Evolutionary conservation across 352 stramenopile genomes (phyloP), one percentile per base, ranked within the genome.

Genomic region (Phytopythium kandeliae): DNA sequence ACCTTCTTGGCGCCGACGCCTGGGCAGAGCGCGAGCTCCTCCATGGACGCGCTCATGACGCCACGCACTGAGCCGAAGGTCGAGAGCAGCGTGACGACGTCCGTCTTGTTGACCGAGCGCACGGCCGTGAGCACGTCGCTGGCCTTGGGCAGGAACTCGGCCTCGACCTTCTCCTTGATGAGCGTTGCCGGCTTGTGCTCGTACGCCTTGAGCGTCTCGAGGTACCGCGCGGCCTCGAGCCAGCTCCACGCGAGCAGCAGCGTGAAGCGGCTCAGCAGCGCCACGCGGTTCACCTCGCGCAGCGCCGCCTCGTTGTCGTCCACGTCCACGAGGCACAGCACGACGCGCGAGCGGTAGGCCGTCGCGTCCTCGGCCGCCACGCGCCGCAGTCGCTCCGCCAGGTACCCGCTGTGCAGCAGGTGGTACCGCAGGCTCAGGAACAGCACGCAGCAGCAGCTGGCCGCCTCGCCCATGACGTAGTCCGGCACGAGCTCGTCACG

Each of bases 151-250:
- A 97, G 65, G 55, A 97, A 96, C 51, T 95, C 89, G 16, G 73
- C 73, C 51, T 98, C 79, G 15, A 97, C 78, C 58, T 94, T 88
- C 61, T 98, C 94, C 70, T 98, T 95, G 55, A 99, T 98, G 24
- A 90, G 78, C 26, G 79, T 86, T 28, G 92, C 85, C 68, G 96
- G 90, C 63, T 97, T 98, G 52, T 97, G 92, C 63, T 99, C 95
- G 58, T 97, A 97, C 15, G 82, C 77, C 70, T 98, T 98, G 49
- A 97, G 89, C 21, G 96, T 98, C 77, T 99, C 96, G 11, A 99
- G 55, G 62, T 99, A 99, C 33, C 96, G 72, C 44, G 93, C 96
- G 30, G 88, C 90, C 65, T 99, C 96, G 57, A 88, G 63, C 81
- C 78, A 92, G 42, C 77, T 97, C 95, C 95, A 99, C 11, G 90